Conservation (phyloP, 139 green algal genomes). For the Klebsormidium nitens region DNA sequence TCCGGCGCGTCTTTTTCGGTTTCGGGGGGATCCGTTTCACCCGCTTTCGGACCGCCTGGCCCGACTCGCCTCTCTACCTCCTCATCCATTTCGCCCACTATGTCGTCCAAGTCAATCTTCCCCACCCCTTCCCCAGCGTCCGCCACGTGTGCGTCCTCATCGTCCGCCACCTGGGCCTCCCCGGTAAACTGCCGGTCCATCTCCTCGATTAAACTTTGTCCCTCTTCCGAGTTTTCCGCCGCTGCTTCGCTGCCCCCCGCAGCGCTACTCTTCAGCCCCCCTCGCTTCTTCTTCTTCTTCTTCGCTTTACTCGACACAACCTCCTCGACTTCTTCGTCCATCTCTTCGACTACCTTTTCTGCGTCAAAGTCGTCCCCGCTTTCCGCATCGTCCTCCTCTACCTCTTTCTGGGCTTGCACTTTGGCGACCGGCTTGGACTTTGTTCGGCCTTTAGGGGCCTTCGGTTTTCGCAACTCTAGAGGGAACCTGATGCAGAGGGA, state of each 20-base stretch:
- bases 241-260: conserved; percentile 8
- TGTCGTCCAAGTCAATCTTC: too few relatives aligned
- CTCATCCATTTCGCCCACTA: too few relatives aligned
- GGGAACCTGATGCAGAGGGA: conserved; percentile 46
- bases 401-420: background rate
- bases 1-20: too few relatives aligned
- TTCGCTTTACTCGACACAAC: background rate
- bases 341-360: background rate
- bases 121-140: background rate
- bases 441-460: background rate
- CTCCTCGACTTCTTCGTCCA: conserved; percentile 6
- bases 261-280: conserved; percentile 4
- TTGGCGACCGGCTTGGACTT: background rate
- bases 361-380: conserved; percentile 1
- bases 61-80: too few relatives aligned
- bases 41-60: too few relatives aligned
- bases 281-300: background rate
- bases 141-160: conserved; percentile 5
- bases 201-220: too few relatives aligned
- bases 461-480: conserved; percentile 50
- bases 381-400: background rate
- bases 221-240: background rate
- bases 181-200: conserved; percentile 18
- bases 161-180: too few relatives aligned
- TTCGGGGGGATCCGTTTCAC: too few relatives aligned